Evolutionary conservation across 1,284 basidiomycete genomes (phyloP), one percentile per base, ranked within the genome.

Genomic region (Stereum hirsutum): DNA sequence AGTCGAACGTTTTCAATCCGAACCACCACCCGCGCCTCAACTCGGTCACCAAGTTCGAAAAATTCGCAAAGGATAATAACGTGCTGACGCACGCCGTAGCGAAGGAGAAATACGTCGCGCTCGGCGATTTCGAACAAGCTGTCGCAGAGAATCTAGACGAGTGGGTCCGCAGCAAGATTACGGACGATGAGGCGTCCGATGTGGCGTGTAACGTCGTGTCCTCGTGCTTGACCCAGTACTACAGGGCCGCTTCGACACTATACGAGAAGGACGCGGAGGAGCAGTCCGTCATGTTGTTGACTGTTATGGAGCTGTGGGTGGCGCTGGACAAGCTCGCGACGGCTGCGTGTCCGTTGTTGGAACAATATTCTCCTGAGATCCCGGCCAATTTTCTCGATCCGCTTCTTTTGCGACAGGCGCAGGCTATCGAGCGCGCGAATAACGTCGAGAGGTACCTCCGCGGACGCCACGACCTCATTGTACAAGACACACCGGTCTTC

Each of bases 301-400:
- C 64, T 0, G 46, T 62, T 2, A 50, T 72, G 5, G 59, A 68
- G 12, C 56, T 74, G 12, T 73, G 70, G 71, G 53, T 69, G 0
- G 63, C 59, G 0, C 53, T 75, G 0, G 73, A 76, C 50, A 57
- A 53, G 21, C 15, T 68, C 1, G 60, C 52, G 5, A 50, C 63
- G 5, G 20, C 20, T 1, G 52, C 57, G 3, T 57, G 56, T 34
- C 63, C 64, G 0, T 51, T 74, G 1, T 53, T 76, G 1, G 34
- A 28, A 0, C 52, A 66, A 3, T 76, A 69, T 43, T 65, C 68
- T 4, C 72, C 71, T 0, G 74, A 73, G 46, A 51, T 77, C 0
- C 55, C 64, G 0, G 24, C 43, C 1, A 31, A 30, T 1, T 50
- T 73, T 11, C 49, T 74, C n/a, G 57, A 69, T 10, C 44, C 56